Evolutionary conservation across 2,329 filamentous ascomycete species (phyloP).

Genomic region (Penicillium concentricum): DNA sequence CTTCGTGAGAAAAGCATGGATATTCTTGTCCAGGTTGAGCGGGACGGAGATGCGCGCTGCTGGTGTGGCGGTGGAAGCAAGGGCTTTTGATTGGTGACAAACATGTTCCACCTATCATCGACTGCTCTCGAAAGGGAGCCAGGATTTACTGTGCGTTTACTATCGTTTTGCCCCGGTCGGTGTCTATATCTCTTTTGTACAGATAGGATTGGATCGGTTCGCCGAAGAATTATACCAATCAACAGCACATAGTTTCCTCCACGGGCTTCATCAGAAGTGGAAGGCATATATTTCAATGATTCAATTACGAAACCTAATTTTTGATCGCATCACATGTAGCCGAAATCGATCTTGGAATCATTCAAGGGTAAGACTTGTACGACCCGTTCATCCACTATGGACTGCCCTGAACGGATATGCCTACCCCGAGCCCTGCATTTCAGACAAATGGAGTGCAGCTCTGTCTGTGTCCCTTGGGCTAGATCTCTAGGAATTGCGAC

Average conservation of each 20-base stretch:
- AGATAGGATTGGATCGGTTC: conserved; percentile 7
- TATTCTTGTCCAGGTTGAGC: conserved; percentile 82
- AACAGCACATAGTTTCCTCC: conserved; percentile 5
- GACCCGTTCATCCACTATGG: neutral
- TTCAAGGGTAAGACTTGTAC: neutral
- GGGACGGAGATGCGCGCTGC: conserved; percentile 70
- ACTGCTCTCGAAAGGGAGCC: neutral
- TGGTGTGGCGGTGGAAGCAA: conserved; percentile 58
- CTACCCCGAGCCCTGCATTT: neutral
- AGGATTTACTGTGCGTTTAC: neutral
- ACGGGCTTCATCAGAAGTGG: neutral
- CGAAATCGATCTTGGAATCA: neutral
- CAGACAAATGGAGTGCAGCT: neutral
- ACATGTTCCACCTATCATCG: neutral
- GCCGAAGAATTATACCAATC: conserved; percentile 1
- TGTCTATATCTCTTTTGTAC: conserved; percentile 10
- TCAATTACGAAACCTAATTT: neutral
- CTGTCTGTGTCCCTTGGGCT: neutral
- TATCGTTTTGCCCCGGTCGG: neutral
- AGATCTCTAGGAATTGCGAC: neutral
- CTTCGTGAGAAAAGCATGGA: conserved; percentile 71
- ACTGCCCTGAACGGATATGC: neutral
- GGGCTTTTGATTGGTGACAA: conserved; percentile 12
- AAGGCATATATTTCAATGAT: neutral
- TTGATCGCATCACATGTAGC: conserved; percentile 6